Conservation (phyloP, 352 stramenopile species). For the Globisporangium barbulae region DNA sequence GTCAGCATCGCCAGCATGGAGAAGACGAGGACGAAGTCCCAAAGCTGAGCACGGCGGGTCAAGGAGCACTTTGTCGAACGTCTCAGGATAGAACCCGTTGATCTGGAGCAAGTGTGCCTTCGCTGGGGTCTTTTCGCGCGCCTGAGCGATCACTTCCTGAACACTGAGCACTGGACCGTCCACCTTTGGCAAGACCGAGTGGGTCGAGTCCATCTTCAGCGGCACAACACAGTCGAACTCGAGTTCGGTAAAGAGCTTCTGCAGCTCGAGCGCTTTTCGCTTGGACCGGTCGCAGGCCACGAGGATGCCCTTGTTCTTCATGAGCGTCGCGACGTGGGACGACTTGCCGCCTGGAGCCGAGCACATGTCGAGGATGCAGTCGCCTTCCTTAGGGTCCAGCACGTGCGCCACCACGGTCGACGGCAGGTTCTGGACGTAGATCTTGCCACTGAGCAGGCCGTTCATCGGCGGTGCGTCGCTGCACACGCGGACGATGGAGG, state of each 20-base stretch:
- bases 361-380: slow-evolving; percentile 94
- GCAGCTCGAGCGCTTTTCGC: slow-evolving; percentile 79
- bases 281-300: slow-evolving; percentile 91
- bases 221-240: slow-evolving; percentile 54
- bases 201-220: slow-evolving; percentile 86
- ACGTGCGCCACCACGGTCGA: slow-evolving; percentile 90
- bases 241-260: slow-evolving; percentile 72
- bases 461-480: slow-evolving; percentile 88
- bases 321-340: slow-evolving; percentile 90
- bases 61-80: slow-evolving; percentile 92
- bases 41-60: slow-evolving; percentile 92
- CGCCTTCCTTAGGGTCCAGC: slow-evolving; percentile 74
- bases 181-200: slow-evolving; percentile 65
- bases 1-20: slow-evolving; percentile 67
- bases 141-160: slow-evolving; percentile 54
- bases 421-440: slow-evolving; percentile 94
- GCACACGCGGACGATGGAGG: slow-evolving; percentile 66
- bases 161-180: slow-evolving; percentile 38
- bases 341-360: slow-evolving; percentile 92
- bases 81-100: slow-evolving; percentile 88
- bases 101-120: slow-evolving; percentile 76
- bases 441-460: slow-evolving; percentile 68
- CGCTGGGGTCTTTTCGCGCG: slow-evolving; percentile 33
- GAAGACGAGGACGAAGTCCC: slow-evolving; percentile 89
- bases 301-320: slow-evolving; percentile 84